A percentile compares a stretch with the other conserved stretches of the same genome.
Conservation (phyloP, 257 asterid genomes). For the Capsicum rhomboideum region DNA sequence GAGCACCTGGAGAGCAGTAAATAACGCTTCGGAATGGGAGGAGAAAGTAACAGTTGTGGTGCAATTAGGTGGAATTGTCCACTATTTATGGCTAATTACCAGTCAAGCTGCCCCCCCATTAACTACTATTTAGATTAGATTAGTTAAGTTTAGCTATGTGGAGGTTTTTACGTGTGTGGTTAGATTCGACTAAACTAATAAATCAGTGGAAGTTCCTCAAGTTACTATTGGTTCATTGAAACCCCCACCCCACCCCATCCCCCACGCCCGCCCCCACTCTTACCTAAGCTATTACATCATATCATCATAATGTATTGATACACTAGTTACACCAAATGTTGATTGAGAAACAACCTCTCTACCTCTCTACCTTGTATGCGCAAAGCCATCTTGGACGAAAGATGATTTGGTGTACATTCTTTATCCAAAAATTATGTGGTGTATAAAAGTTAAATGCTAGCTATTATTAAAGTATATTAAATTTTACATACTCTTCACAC, state of each 20-base stretch:
- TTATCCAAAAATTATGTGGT: too few species aligned
- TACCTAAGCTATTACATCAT: not conserved
- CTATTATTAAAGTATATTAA: too few species aligned
- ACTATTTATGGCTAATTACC: slow-evolving; percentile 19
- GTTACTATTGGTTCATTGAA: not conserved
- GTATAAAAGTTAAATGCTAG: too few species aligned
- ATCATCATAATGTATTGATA: not conserved
- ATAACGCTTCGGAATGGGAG: slow-evolving; percentile 25
- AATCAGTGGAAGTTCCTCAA: not conserved
- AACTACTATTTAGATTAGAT: not conserved
- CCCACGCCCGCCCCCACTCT: too few species aligned
- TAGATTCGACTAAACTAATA: not conserved
- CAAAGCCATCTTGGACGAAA: too few species aligned
- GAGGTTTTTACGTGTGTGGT: too few species aligned
- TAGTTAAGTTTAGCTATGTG: not conserved
- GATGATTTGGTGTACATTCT: too few species aligned
- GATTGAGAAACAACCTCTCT: too few species aligned
- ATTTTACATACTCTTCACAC: too few species aligned
- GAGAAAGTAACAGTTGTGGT: slow-evolving; percentile 22
- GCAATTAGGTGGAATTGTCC: slow-evolving; percentile 32
- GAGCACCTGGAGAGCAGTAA: not conserved
- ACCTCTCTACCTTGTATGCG: too few species aligned
- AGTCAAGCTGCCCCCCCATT: slow-evolving; percentile 2
- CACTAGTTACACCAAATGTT: too few species aligned
- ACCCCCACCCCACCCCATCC: too few species aligned